Conservation (phyloP, 345 rosid genomes). For the Rhizophora mangle region DNA sequence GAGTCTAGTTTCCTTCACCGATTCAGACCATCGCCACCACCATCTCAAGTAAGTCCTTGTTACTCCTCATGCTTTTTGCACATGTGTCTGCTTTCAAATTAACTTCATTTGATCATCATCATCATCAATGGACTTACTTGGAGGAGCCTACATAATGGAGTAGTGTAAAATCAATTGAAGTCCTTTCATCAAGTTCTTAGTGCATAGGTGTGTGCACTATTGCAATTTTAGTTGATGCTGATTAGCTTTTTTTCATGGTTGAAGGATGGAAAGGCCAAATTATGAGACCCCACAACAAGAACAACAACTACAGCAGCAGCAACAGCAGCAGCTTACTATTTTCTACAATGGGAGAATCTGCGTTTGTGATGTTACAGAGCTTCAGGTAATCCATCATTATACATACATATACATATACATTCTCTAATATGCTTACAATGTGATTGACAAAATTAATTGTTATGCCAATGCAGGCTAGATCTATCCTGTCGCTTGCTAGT, state of each 20-base stretch:
- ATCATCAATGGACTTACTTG: background rate
- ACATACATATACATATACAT: no score
- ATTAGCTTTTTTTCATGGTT: background rate
- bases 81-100: background rate
- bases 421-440: no score
- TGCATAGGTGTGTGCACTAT: no score
- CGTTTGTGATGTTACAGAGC: constrained; percentile 22
- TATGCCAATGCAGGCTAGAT: constrained; percentile 18
- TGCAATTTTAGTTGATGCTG: background rate
- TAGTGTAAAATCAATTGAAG: no score
- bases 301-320: background rate
- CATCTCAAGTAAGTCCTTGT: background rate
- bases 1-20: background rate
- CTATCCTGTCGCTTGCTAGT: constrained; percentile 22
- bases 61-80: background rate
- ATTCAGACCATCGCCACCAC: background rate
- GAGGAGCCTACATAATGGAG: no score
- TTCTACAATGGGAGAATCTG: constrained; percentile 29
- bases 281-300: background rate
- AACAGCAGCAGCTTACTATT: constrained; percentile 22
- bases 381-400: constrained; percentile 12
- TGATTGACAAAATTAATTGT: background rate
- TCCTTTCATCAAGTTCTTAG: no score
- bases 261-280: background rate
- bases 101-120: background rate